Base-by-base conservation (phyloP, 306 rosid species). In the Prunus mongolica region DNA sequence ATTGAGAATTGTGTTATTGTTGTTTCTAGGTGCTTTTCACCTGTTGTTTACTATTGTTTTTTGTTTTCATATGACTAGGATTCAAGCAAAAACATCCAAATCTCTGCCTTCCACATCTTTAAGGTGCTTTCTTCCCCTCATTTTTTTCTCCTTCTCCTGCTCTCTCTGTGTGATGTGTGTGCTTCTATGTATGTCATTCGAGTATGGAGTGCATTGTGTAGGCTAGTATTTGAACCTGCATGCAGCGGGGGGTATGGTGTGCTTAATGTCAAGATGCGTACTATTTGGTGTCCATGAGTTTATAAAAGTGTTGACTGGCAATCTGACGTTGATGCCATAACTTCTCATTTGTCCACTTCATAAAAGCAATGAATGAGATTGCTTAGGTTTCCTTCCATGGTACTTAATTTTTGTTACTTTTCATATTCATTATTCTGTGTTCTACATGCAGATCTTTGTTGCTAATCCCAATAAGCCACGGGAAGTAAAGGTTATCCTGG, bases 101-200 rank as follows among this genome's bases (percentile, higher is more conserved):
- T 95, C 34, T 87, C 97, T 41, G 99, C 97, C 72, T 95, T 95
- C 82, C 99, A 95, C 96, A 92, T 95, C 83, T 95, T 95, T 86
- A 95, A 95, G 99, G 99, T 95, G 70, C 62, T 69, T 38, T 14
- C 13, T 20, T 19, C 28, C 12, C 22, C 34, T 47, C 28, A 44
- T 56, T 70, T 47, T 44, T 28, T 82, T 27, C 46, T 64, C 45
- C 63, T 18, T 20, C 58, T 46, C 69, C 58, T 55, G 19, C 66
- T 65, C 72, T 51, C 67, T 65, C 1, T 30, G 44, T 62, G 38
- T 50, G 7, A 44, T 49, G 64, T 47, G 7, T 22, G 30, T 58
- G 76, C 25, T 3, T 73, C 57, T 24, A 24, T 73, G 67, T 27
- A 18, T 73, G 69, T 61, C 28, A 47, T 38, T 71, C 15, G 16